Conservation (phyloP, 2,329 filamentous ascomycete species). For the Aspergillus versicolor region DNA sequence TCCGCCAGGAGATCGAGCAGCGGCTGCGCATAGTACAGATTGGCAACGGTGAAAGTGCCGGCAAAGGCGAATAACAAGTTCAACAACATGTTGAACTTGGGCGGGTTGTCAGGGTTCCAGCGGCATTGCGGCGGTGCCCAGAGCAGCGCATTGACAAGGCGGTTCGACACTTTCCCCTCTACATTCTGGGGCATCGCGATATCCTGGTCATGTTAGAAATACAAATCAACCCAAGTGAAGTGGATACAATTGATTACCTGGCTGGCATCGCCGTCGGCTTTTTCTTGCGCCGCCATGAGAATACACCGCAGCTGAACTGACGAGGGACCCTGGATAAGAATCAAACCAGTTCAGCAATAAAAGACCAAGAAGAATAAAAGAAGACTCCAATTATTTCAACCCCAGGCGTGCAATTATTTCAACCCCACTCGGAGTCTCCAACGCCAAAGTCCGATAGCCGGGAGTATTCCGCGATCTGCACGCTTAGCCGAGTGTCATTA, state of each 20-base stretch:
- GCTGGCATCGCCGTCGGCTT: background rate
- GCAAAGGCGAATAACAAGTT: constrained; percentile 67
- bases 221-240: background rate
- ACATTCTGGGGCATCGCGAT: background rate
- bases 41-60: constrained; percentile 60
- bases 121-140: constrained; percentile 68
- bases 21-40: constrained; percentile 79
- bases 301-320: background rate
- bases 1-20: constrained; percentile 72
- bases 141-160: constrained; percentile 35
- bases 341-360: too few species aligned
- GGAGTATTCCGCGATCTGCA: too few species aligned
- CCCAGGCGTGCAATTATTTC: too few species aligned
- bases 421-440: too few species aligned
- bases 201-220: background rate
- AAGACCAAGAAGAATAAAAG: background rate
- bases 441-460: too few species aligned
- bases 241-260: background rate
- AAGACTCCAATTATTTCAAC: background rate
- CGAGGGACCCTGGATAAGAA: background rate
- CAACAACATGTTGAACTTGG: constrained; percentile 64
- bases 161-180: background rate
- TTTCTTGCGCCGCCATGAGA: background rate
- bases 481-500: too few species aligned
- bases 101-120: constrained; percentile 66